Conservation (phyloP, 805 yeast genomes). For the Debaryomyces maramus region DNA sequence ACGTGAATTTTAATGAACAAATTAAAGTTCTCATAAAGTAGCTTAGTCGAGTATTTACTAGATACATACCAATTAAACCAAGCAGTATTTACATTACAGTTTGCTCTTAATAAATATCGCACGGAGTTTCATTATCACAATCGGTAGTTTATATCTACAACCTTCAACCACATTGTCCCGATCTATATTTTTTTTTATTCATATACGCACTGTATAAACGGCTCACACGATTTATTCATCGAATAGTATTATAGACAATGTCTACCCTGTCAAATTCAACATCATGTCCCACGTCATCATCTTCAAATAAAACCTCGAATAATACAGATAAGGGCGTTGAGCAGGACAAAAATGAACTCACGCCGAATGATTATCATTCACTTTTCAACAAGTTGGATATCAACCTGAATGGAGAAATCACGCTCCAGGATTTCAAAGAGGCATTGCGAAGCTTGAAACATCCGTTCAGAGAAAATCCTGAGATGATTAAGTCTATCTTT, state of each 20-base stretch:
- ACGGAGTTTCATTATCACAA: no score
- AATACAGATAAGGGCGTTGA: background rate
- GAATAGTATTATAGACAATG: background rate
- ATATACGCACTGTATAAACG: no score
- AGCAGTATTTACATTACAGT: no score
- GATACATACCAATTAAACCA: no score
- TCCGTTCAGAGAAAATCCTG: constrained; percentile 62
- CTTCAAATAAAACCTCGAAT: background rate
- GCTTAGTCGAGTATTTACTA: no score
- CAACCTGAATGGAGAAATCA: constrained; percentile 47
- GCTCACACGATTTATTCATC: background rate
- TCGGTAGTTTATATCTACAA: no score
- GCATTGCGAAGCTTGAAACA: constrained; percentile 53
- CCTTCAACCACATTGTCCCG: no score
- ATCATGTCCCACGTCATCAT: background rate
- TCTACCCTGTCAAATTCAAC: constrained; percentile 3
- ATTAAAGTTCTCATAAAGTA: no score
- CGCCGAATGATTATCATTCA: constrained; percentile 27
- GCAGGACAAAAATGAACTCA: background rate
- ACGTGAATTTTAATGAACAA: no score
- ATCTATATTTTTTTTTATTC: background rate
- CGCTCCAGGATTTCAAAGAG: constrained; percentile 46
- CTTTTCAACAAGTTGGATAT: constrained; percentile 39
- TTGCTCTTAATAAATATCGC: no score
- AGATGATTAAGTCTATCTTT: constrained; percentile 58